phyloP scores from a whole-genome alignment of 768 basidiomycete species.

The Candolleomyces eurysporus region DNA sequence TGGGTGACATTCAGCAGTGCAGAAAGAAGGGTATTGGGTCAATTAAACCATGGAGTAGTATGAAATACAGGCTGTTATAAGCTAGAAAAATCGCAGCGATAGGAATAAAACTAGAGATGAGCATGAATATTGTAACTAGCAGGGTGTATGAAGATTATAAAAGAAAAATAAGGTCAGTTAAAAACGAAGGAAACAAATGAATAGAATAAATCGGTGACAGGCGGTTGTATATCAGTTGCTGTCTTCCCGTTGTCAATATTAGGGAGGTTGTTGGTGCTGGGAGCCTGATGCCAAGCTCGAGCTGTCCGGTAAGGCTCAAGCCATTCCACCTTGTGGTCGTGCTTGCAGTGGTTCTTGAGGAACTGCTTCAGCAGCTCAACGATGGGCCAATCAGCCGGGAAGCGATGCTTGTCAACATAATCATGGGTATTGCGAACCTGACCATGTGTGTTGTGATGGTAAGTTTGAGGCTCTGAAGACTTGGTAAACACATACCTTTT shows the following conservation, averaged over 20 bases:
- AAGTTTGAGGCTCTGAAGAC: no score
- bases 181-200: background rate
- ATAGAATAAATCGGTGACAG: background rate
- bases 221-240: no score
- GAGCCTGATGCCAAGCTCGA: background rate
- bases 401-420: background rate
- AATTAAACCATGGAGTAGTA: no score
- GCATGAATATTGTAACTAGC: no score
- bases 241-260: background rate
- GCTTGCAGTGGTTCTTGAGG: background rate
- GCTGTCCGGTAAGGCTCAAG: background rate
- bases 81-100: no score
- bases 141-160: no score
- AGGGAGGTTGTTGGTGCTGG: background rate
- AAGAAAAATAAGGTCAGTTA: background rate
- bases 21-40: no score
- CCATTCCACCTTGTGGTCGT: background rate
- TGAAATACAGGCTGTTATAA: no score
- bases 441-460: no score
- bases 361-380: background rate
- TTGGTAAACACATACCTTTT: background rate
- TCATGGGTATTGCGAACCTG: background rate
- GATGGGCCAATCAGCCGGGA: background rate
- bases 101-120: no score
- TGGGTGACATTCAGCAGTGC: no score